Base-by-base conservation (phyloP, 768 basidiomycete species). In the Boletus sp. region DNA sequence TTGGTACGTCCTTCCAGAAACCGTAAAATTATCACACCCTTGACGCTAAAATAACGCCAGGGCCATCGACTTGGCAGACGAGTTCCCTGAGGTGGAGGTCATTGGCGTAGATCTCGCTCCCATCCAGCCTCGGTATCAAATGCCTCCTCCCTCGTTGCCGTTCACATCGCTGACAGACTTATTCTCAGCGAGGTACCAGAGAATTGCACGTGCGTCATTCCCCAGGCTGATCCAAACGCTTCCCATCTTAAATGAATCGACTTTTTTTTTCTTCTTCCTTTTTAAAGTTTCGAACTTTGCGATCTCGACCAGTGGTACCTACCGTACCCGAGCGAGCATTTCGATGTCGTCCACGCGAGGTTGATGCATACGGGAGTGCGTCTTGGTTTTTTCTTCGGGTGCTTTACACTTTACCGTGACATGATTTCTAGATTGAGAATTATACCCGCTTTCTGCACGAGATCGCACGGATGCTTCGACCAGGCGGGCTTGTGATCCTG, bases 1-100 rank as follows among this genome's bases (percentile, higher is more conserved):
- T 36, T 89, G 87, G 86, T 86, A 56, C 58, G 75, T 57, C 29
- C 47, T 55, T 48, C 24, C 52, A 52, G 18, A 58, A 20, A 39
- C 39, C 36, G 10, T 29, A 32, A 39, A 37, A 51, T 7, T 52
- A 24, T 46, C 50, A 24, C 51, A 50, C 9, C 29, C 44, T 47
- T 29, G 47, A 52, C 36, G 12, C 47, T 52, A 30, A 52, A 32
- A 40, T 50, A 33, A 47, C 63, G n/a, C 20, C 48, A 88, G 86
- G 87, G 84, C 87, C 28, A 82, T 88, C 60, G 83, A 84, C 69
- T 81, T 89, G 73, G 87, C 87, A 48, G 85, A 88, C 62, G 85
- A 86, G 70, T 89, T 89, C 69, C 84, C 83, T 44, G 68, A 73
- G 48, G 84, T 78, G 56, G 83, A 87, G 61, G 83, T 89, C 59